Evolutionary conservation across 2,329 filamentous ascomycete genomes (phyloP).

Genomic region (Elsinoe australis): DNA sequence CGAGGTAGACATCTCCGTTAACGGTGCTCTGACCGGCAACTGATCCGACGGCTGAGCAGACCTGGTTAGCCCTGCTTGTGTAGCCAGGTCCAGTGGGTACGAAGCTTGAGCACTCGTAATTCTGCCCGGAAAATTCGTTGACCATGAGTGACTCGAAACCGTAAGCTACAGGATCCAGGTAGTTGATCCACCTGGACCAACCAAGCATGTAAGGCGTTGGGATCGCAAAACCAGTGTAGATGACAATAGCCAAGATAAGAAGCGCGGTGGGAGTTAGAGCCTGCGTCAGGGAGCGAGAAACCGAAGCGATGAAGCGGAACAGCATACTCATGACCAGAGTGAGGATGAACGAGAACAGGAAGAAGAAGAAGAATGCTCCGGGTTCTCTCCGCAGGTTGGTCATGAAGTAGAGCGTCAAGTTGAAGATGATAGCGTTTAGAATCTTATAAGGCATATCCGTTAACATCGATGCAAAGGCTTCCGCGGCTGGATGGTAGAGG

Average conservation of each 20-base stretch:
- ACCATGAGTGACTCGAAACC: slow-evolving; percentile 73
- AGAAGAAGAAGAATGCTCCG: slow-evolving; percentile 77
- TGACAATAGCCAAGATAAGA: slow-evolving; percentile 58
- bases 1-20: slow-evolving; percentile 33
- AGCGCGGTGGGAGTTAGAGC: slow-evolving; percentile 50
- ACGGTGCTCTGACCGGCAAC: slow-evolving; percentile 33
- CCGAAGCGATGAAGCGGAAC: slow-evolving; percentile 72
- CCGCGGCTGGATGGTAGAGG: slow-evolving; percentile 80
- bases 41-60: slow-evolving; percentile 39
- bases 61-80: slow-evolving; percentile 26
- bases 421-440: slow-evolving; percentile 66
- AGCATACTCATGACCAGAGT: slow-evolving; percentile 78
- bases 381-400: slow-evolving; percentile 67
- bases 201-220: slow-evolving; percentile 58
- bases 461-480: slow-evolving; percentile 81
- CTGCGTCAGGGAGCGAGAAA: slow-evolving; percentile 59
- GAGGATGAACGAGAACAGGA: slow-evolving; percentile 65
- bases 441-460: slow-evolving; percentile 80
- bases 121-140: slow-evolving; percentile 45
- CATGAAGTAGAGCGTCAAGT: slow-evolving; percentile 79
- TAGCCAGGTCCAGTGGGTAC: slow-evolving; percentile 37
- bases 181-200: slow-evolving; percentile 78
- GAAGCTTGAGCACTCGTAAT: slow-evolving; percentile 46
- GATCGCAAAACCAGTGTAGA: slow-evolving; percentile 58
- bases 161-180: slow-evolving; percentile 70